phyloP scores from a whole-genome alignment of 2,329 filamentous ascomycete genomes.

The Calonectria honghensis region DNA sequence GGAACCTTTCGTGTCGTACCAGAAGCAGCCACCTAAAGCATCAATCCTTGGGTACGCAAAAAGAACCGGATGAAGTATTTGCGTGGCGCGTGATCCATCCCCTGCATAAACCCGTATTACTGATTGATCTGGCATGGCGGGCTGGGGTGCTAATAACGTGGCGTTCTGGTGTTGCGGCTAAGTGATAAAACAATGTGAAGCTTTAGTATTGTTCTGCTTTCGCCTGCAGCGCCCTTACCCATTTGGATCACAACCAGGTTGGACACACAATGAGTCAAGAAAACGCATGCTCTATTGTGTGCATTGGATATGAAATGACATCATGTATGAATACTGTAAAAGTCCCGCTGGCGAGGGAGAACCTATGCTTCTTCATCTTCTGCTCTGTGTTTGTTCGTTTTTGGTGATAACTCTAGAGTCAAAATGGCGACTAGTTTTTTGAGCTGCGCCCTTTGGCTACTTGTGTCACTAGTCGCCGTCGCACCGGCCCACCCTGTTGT shows the following conservation, averaged over 20 bases:
- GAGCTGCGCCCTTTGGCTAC: conserved; percentile 38
- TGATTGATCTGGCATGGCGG: neutral
- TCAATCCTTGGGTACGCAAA: conserved; percentile 10
- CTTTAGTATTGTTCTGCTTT: conserved; percentile 53
- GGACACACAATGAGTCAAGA: conserved; percentile 8
- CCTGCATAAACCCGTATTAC: no score
- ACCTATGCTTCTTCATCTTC: conserved; percentile 22
- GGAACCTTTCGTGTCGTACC: neutral
- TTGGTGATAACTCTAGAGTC: neutral
- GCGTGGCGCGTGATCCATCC: neutral
- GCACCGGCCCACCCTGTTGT: conserved; percentile 45
- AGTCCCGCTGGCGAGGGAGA: conserved; percentile 10
- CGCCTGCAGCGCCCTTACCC: conserved; percentile 32
- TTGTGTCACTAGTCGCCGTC: conserved; percentile 30
- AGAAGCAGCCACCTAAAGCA: conserved; percentile 20
- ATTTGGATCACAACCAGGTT: conserved; percentile 37
- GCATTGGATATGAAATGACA: conserved; percentile 23
- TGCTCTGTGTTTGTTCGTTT: neutral
- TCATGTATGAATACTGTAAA: conserved; percentile 44
- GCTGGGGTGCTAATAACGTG: conserved; percentile 32
- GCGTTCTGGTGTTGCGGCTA: conserved; percentile 33
- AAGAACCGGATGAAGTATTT: no score
- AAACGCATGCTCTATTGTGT: conserved; percentile 22
- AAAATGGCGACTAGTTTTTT: conserved; percentile 40
- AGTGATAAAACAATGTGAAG: conserved; percentile 52